Evolutionary conservation across 768 basidiomycete species (phyloP).

Genomic region (Mycena indigotica): DNA sequence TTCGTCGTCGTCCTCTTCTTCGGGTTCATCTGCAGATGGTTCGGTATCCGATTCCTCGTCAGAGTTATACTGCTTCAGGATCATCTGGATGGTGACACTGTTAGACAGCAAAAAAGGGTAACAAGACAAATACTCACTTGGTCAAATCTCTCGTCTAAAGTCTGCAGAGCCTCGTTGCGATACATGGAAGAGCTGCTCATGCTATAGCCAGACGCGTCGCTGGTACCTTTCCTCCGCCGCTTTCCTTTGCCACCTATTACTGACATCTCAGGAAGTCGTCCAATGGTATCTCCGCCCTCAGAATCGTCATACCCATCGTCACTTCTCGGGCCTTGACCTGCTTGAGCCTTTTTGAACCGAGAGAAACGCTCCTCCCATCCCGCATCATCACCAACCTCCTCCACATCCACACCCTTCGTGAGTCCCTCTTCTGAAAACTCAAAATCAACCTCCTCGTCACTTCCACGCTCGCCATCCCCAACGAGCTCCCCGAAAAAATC

Average conservation of each 20-base stretch:
- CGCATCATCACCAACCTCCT: conserved; percentile 31
- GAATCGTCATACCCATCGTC: conserved; percentile 58
- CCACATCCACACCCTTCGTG: conserved; percentile 32
- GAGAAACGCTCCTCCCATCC: conserved; percentile 82
- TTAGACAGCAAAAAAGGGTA: background rate
- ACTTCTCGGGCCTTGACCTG: conserved; percentile 34
- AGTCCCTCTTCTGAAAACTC: conserved; percentile 63
- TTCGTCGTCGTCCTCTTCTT: conserved; percentile 59
- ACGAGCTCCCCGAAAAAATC: conserved; percentile 78
- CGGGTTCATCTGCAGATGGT: conserved; percentile 37
- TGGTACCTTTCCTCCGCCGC: conserved; percentile 70
- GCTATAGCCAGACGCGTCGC: conserved; percentile 90
- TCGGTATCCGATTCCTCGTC: conserved; percentile 44
- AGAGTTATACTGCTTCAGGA: conserved; percentile 79
- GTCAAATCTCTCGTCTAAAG: conserved; percentile 92
- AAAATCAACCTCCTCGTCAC: conserved; percentile 63
- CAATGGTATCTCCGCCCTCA: conserved; percentile 82
- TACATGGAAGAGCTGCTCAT: conserved; percentile 98
- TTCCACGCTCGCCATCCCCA: conserved; percentile 65
- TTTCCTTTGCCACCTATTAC: conserved; percentile 73
- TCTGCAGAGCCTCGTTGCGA: conserved; percentile 85
- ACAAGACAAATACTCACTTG: conserved; percentile 53
- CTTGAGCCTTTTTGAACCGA: conserved; percentile 67
- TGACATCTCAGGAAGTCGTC: conserved; percentile 69
- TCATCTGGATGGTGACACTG: conserved; percentile 50